Base-by-base conservation (phyloP, 2,329 filamentous ascomycete species). In the Fusarium liriodendri region DNA sequence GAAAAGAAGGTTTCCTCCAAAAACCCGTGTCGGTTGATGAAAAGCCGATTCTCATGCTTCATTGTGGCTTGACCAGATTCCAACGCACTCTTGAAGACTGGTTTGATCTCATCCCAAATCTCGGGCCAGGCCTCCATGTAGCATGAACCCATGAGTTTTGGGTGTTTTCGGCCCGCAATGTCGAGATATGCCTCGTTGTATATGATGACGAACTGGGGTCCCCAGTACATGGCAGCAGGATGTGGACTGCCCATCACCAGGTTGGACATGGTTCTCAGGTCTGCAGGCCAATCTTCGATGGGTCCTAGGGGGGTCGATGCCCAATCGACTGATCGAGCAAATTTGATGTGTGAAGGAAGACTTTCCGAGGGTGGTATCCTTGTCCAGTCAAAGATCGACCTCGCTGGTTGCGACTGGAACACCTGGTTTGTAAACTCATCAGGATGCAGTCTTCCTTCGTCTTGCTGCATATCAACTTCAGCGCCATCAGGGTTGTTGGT, bases 1-100 rank as follows among this genome's bases (percentile, higher is more conserved):
- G 92, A 94, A 80, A 96, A 96, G 79, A 94, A 96, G 0, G 93
- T 91, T 79, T 97, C 94, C 81, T 97, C 93, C 1, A 94, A 82
- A 70, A 89, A 94, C 1, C 91, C 89, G 71, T 90, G 89, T 9
- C 94, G 89, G 55, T 88, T 86, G 35, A 97, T 88, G 77, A 95
- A 95, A 2, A 96, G 85, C 66, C 90, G 90, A 72, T 96, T 93
- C 76, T 97, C 94, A 73, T 95, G 91, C 80, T 95, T 96, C 92
- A 95, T 94, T 0, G 92, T 95, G 1, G 94, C 92, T 82, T 95
- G 91, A 0, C 94, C 94, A 6, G 91, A 92, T 42, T 88, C 82
- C 80, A 88, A 89, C 0, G 94, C 94, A 69, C 86, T 90, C 20
- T 88, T 85, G 72, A 97, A 94, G 0, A 93, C 87, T 3, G 90